Evolutionary conservation across 2,329 filamentous ascomycete genomes (phyloP), one percentile per base, ranked within the genome.

Genomic region (Aspergillus persii): DNA sequence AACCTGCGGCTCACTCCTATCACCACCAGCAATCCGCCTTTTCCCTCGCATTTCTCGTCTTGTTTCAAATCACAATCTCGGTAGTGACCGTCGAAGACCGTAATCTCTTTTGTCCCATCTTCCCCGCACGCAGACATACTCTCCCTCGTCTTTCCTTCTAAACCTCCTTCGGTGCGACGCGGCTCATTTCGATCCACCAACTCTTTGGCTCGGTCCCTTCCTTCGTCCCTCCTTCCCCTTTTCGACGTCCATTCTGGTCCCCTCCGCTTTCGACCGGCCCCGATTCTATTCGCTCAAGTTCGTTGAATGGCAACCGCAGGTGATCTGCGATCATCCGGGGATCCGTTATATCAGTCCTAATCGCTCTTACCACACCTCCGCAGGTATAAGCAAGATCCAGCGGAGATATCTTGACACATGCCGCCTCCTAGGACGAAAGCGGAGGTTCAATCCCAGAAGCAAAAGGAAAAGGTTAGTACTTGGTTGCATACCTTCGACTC

Each of bases 401-500:
- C 67, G 68, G 68, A 66, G 62, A 63, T 66, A 66, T 67, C 66
- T 66, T 70, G 60, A 76, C 76, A 77, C 74, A 78, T 78, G 76
- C 76, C 76, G 74, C 70, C 71, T 63, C 68, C 68, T 65, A 74
- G 72, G 70, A 75, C 74, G 57, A 75, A 71, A 73, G 71, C 80
- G 69, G 81, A 82, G 77, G 81, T 82, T 75, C 83, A 85, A 77
- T 75, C 81, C 70, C 83, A 85, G 73, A 82, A 80, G 71, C 81
- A 83, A 71, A 82, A 84, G 77, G 82, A 82, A 77, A 85, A 85
- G 81, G 83, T 84, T 56, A 48, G 72, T 71, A 18, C 60, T 50
- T 51, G 31, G 6, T 33, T 30, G 29, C 30, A 9, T 3, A 9
- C 15, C 41, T 12, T 53, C n/a, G 33, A 4, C 26, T 27, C 26